Conservation (phyloP, 2,329 filamentous ascomycete species). For the Pseudocercospora crystallina region DNA sequence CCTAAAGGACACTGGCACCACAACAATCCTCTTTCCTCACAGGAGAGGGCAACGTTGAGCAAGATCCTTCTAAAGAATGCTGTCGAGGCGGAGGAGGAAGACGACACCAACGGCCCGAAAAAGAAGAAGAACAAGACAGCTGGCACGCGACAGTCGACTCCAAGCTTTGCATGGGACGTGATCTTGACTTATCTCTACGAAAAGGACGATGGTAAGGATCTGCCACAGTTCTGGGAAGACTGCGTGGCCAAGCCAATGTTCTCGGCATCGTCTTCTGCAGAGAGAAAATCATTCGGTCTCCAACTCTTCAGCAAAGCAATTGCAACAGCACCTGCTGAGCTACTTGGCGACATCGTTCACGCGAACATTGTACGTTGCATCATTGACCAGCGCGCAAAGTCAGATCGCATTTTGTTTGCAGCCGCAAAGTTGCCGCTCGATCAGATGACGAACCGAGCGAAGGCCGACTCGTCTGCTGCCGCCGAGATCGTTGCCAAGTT, state of each 20-base stretch:
- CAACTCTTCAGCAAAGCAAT: slow-evolving; percentile 80
- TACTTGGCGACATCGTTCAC: slow-evolving; percentile 68
- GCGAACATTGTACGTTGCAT: slow-evolving; percentile 79
- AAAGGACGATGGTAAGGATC: slow-evolving; percentile 44
- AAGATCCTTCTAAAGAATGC: slow-evolving; percentile 77
- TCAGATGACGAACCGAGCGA: slow-evolving; percentile 64
- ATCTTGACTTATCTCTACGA: slow-evolving; percentile 56
- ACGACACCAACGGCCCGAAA: slow-evolving; percentile 19
- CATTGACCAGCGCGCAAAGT: slow-evolving; percentile 76
- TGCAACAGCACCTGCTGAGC: slow-evolving; percentile 48
- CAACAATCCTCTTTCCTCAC: slow-evolving; percentile 68
- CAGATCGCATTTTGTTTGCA: slow-evolving; percentile 76
- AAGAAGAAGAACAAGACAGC: slow-evolving; percentile 55
- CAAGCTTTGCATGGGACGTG: slow-evolving; percentile 86
- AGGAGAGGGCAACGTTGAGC: slow-evolving; percentile 67
- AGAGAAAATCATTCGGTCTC: slow-evolving; percentile 90
- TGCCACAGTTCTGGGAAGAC: slow-evolving; percentile 80
- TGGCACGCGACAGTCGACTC: slow-evolving; percentile 66
- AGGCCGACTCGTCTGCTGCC: slow-evolving; percentile 60
- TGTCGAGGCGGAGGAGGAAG: slow-evolving; percentile 49
- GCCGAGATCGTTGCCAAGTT: slow-evolving; percentile 64
- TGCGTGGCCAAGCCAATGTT: slow-evolving; percentile 87
- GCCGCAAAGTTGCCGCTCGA: slow-evolving; percentile 76
- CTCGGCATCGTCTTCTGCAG: slow-evolving; percentile 74
- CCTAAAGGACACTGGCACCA: slow-evolving; percentile 71